Evolutionary conservation across 1,139 yeast genomes (phyloP).

Genomic region (Protomyces gravidus): DNA sequence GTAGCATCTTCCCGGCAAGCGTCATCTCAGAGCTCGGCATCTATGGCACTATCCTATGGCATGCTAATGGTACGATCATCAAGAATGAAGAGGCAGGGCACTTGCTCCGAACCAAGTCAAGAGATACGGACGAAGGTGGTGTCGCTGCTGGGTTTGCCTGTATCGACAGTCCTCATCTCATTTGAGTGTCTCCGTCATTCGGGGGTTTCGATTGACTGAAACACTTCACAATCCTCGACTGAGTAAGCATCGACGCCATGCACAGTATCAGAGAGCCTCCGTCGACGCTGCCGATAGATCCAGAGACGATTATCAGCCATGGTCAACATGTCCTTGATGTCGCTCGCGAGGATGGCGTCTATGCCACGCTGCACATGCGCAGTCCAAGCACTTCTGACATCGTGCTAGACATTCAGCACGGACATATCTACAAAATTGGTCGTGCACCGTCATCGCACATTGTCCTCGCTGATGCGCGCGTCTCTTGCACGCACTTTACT

Average conservation of each 20-base stretch:
- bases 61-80: slow-evolving; percentile 49
- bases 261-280: neutral
- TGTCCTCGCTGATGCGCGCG: slow-evolving; percentile 10
- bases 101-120: slow-evolving; percentile 80
- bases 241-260: neutral
- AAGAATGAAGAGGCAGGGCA: slow-evolving; percentile 73
- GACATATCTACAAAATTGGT: neutral
- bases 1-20: slow-evolving; percentile 58
- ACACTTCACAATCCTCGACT: neutral
- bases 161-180: slow-evolving; percentile 51
- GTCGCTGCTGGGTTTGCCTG: slow-evolving; percentile 99
- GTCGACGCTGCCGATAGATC: neutral
- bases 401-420: neutral
- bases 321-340: neutral
- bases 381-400: neutral
- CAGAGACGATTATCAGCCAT: neutral
- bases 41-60: slow-evolving; percentile 76
- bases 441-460: neutral
- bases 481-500: slow-evolving; percentile 14
- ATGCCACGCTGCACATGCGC: neutral
- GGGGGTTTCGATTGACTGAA: too few species aligned
- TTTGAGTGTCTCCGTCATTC: neutral
- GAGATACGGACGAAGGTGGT: slow-evolving; percentile 90
- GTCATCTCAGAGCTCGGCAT: slow-evolving; percentile 86
- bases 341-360: neutral